A percentile compares a stretch with the other conserved stretches of the same genome.
Conservation (phyloP, 176 grass and related monocot species). For the Echinochloa phyllopogon region DNA sequence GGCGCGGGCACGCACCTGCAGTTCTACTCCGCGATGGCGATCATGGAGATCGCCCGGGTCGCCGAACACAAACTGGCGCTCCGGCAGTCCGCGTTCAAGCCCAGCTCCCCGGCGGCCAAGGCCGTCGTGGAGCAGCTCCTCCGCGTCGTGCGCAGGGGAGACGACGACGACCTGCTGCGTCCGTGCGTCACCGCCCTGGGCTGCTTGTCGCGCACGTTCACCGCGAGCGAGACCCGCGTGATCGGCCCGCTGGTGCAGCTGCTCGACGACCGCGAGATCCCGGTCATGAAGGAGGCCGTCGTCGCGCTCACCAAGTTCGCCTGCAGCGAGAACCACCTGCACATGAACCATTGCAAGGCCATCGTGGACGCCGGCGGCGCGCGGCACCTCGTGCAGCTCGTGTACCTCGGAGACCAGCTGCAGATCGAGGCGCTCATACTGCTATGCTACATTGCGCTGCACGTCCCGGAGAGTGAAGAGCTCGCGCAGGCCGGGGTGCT, state of each 20-base stretch:
- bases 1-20: constrained; percentile 50
- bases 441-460: constrained; percentile 71
- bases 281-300: constrained; percentile 68
- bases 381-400: constrained; percentile 77
- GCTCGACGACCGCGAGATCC: constrained; percentile 72
- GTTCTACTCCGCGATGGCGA: constrained; percentile 76
- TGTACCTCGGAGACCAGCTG: constrained; percentile 77
- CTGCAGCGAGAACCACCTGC: constrained; percentile 77
- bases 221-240: constrained; percentile 80
- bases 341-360: constrained; percentile 71
- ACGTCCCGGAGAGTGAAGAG: constrained; percentile 86
- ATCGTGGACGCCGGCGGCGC: constrained; percentile 76
- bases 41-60: constrained; percentile 84
- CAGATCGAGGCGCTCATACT: constrained; percentile 86
- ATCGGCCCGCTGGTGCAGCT: constrained; percentile 78
- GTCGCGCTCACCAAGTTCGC: constrained; percentile 90
- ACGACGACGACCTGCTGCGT: constrained; percentile 61
- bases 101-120: constrained; percentile 63
- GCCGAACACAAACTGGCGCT: constrained; percentile 78
- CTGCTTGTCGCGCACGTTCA: constrained; percentile 83
- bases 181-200: constrained; percentile 77
- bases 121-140: constrained; percentile 80
- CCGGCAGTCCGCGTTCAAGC: constrained; percentile 88
- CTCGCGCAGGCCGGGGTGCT: constrained; percentile 82
- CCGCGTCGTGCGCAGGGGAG: constrained; percentile 51